These are phyloP conservation scores for Pedinophyceae sp. DNA, from an alignment of 139 green algal species.

Conservation along the genomic window DNA sequence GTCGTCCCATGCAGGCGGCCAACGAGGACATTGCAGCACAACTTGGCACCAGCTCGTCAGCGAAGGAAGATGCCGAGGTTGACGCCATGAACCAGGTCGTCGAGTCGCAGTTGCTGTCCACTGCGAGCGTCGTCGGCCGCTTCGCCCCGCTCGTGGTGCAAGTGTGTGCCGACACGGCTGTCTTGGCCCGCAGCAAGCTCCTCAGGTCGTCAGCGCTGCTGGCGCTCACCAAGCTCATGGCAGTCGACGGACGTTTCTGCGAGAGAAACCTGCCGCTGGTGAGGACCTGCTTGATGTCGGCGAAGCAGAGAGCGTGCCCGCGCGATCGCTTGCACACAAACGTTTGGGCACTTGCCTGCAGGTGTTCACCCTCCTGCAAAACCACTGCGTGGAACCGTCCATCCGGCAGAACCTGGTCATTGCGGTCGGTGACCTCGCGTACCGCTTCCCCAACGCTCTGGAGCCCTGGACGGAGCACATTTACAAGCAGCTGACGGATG, in stretches of 20 bases:
- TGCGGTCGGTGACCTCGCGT: conserved; percentile 71
- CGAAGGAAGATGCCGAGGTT: conserved; percentile 53
- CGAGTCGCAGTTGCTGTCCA: conserved; percentile 40
- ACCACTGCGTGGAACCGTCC: conserved; percentile 16
- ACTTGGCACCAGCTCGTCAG: conserved; percentile 40
- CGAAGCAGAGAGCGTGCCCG: not conserved
- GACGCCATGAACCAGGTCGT: conserved; percentile 41
- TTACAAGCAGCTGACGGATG: conserved; percentile 51
- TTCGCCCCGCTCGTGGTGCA: conserved; percentile 31
- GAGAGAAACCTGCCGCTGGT: conserved; percentile 53
- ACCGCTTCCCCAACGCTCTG: conserved; percentile 79
- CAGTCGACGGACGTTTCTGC: conserved; percentile 59
- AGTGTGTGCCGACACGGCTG: conserved; percentile 25
- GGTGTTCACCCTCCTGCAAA: conserved; percentile 44
- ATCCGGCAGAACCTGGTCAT: conserved; percentile 67
- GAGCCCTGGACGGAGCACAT: conserved; percentile 82
- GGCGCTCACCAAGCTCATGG: conserved; percentile 80
- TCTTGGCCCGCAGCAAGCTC: conserved; percentile 4
- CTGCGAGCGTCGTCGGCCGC: conserved; percentile 28
- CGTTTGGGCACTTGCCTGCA: conserved; percentile 1
- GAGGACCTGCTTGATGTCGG: too few species aligned
- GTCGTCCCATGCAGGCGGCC: too few species aligned
- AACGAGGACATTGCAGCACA: conserved; percentile 48
- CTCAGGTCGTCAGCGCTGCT: conserved; percentile 56
- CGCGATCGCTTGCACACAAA: conserved; percentile 1